Percentiles rank a stretch among this genome's conserved stretches.
These are phyloP conservation scores for Russula brevipes DNA, from an alignment of 768 basidiomycete species.

Conservation along the genomic window DNA sequence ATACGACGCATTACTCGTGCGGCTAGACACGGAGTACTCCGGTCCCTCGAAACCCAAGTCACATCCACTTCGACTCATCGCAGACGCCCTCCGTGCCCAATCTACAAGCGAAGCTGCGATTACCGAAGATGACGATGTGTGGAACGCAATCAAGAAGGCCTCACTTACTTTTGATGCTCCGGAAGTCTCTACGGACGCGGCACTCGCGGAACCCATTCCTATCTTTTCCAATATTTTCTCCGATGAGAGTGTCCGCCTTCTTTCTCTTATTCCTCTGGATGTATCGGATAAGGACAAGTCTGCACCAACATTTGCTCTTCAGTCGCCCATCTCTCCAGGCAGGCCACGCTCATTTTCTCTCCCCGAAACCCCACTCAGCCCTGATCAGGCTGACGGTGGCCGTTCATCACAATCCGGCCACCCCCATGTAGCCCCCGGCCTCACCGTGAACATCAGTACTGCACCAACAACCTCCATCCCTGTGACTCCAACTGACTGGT, in stretches of 20 bases:
- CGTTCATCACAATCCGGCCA: slow-evolving; percentile 10
- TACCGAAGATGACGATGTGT: slow-evolving; percentile 40
- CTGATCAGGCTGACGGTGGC: slow-evolving; percentile 5
- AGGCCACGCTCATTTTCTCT: slow-evolving; percentile 26
- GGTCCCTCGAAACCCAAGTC: slow-evolving; percentile 36
- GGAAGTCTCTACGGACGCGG: slow-evolving; percentile 17
- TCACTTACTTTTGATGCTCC: slow-evolving; percentile 28
- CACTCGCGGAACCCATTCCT: slow-evolving; percentile 35
- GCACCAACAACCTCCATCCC: slow-evolving; percentile 30
- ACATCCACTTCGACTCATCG: slow-evolving; percentile 55
- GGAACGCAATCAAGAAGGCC: slow-evolving; percentile 49
- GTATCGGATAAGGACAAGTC: slow-evolving; percentile 29
- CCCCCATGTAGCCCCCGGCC: slow-evolving; percentile 12
- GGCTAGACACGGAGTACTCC: slow-evolving; percentile 49
- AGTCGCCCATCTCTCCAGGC: slow-evolving; percentile 31
- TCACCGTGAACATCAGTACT: slow-evolving; percentile 31
- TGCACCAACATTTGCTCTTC: slow-evolving; percentile 27
- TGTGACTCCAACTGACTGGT: slow-evolving; percentile 50
- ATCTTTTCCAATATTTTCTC: slow-evolving; percentile 52
- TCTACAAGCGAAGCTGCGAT: slow-evolving; percentile 33
- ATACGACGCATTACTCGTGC: slow-evolving; percentile 62
- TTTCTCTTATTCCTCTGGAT: slow-evolving; percentile 48
- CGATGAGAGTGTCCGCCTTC: slow-evolving; percentile 57
- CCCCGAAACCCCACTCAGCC: slow-evolving; percentile 10
- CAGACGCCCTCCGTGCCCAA: slow-evolving; percentile 50